Conservation (phyloP, 352 stramenopile genomes). For the Aphanomyces stellatus region DNA sequence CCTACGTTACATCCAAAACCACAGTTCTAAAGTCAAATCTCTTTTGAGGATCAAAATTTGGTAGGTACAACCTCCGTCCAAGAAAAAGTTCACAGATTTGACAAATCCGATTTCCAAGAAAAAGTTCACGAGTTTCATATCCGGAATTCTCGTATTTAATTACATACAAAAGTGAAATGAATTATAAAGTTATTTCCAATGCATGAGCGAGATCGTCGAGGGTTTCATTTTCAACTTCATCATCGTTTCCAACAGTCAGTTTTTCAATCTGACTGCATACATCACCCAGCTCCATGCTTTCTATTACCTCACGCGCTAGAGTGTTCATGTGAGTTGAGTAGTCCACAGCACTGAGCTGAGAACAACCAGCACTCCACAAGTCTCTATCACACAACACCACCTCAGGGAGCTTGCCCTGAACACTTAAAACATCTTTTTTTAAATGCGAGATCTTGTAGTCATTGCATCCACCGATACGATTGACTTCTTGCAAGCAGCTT, state of each 20-base stretch:
- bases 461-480: not conserved
- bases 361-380: not conserved
- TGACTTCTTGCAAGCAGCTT: not conserved
- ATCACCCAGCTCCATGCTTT: not conserved
- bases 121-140: no score
- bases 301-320: not conserved
- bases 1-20: no score
- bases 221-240: not conserved
- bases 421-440: no score
- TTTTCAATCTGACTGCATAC: not conserved
- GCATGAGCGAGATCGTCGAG: not conserved
- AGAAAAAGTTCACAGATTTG: no score
- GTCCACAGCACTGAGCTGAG: not conserved
- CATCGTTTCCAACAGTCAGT: not conserved
- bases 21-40: no score
- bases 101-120: not conserved
- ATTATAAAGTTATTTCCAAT: not conserved
- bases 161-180: no score
- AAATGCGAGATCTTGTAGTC: no score
- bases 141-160: no score
- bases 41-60: no score
- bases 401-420: not conserved
- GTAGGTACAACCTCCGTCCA: no score
- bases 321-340: not conserved
- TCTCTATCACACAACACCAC: not conserved